These are phyloP conservation scores for Nymphaea colorata DNA, from an alignment of 164 flowering plant species.

Conservation along the genomic window DNA sequence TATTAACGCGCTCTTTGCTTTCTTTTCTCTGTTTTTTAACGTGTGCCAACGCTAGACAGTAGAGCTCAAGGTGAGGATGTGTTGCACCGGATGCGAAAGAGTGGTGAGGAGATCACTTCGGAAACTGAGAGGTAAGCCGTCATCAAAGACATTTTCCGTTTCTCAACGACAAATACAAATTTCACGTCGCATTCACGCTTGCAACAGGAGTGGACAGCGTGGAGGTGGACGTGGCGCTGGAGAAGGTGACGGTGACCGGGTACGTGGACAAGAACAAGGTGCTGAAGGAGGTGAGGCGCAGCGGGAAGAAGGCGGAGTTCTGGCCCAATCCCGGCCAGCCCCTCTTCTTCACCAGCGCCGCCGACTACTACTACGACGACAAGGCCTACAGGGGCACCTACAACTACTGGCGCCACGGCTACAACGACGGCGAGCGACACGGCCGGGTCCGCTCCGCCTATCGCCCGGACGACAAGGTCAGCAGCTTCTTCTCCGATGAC, in stretches of 20 bases:
- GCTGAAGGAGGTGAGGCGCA: constrained; percentile 71
- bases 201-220: constrained; percentile 70
- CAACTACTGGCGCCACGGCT: constrained; percentile 91
- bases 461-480: constrained; percentile 86
- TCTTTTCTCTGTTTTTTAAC: too few species aligned
- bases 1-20: neutral
- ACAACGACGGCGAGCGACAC: constrained; percentile 51
- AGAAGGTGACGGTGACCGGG: constrained; percentile 79
- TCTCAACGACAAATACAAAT: too few species aligned
- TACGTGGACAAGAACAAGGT: constrained; percentile 93
- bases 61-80: constrained; percentile 95
- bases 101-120: constrained; percentile 65
- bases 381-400: constrained; percentile 71
- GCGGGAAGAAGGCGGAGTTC: constrained; percentile 91
- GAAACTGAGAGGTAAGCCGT: constrained; percentile 67
- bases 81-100: constrained; percentile 91
- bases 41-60: constrained; percentile 39
- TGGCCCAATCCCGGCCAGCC: constrained; percentile 84
- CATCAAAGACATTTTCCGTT: too few species aligned
- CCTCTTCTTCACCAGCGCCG: constrained; percentile 57
- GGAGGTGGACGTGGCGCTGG: constrained; percentile 71
- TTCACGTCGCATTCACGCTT: too few species aligned
- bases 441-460: constrained; percentile 32
- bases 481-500: constrained; percentile 92
- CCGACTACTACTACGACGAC: constrained; percentile 58